Percentiles rank a stretch among this genome's conserved stretches.
These are phyloP conservation scores for Epichloe gansuensis DNA, from an alignment of 2,329 filamentous ascomycete species.

Conservation along the genomic window DNA sequence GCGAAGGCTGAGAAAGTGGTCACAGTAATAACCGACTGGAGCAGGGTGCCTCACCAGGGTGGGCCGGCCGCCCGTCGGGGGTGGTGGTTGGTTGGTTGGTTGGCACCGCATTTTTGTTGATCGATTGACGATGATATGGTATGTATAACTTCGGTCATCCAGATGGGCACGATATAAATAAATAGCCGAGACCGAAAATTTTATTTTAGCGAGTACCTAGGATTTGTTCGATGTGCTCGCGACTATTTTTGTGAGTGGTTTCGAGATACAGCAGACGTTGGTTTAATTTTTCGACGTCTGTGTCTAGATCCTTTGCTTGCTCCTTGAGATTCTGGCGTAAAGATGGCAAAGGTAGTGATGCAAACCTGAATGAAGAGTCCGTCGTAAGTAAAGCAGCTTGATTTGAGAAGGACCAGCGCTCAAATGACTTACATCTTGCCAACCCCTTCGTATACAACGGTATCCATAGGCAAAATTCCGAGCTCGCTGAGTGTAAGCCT, in stretches of 20 bases:
- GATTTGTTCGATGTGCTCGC: conserved; percentile 82
- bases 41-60: neutral
- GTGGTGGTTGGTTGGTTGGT: too few relatives aligned
- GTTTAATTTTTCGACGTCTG: conserved; percentile 67
- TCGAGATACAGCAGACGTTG: conserved; percentile 91
- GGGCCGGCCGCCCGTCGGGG: neutral
- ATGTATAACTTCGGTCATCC: too few relatives aligned
- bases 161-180: too few relatives aligned
- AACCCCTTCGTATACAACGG: conserved; percentile 83
- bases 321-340: conserved; percentile 64
- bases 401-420: neutral
- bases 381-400: neutral
- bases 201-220: conserved; percentile 39
- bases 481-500: conserved; percentile 81
- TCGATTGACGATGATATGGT: too few relatives aligned
- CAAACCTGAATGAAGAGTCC: conserved; percentile 53
- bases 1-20: neutral
- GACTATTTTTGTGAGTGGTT: conserved; percentile 90
- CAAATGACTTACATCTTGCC: conserved; percentile 72
- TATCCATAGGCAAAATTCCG: conserved; percentile 59
- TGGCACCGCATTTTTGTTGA: too few relatives aligned
- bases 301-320: conserved; percentile 63
- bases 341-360: conserved; percentile 58
- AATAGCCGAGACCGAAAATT: too few relatives aligned
- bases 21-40: conserved; percentile 1